Conservation (phyloP, 192 early-diverging fungal genomes). For the Backusella macrospora region DNA sequence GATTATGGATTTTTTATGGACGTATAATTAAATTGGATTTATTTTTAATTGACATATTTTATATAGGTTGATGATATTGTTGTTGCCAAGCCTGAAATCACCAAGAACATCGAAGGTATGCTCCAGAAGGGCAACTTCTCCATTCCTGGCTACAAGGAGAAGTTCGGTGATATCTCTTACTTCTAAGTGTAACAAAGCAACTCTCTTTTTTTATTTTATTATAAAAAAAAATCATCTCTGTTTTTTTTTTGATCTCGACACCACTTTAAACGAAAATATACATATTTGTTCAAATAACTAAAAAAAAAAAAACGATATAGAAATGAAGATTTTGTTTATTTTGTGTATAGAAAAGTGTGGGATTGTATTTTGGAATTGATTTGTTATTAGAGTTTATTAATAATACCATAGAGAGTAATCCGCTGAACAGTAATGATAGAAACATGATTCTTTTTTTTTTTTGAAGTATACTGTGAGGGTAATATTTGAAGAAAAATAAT, state of each 20-base stretch:
- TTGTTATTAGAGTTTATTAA: not conserved
- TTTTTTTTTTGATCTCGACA: not conserved
- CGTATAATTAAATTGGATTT: not conserved
- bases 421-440: too few species aligned
- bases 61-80: conserved; percentile 91
- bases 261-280: not conserved
- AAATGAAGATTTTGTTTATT: too few species aligned
- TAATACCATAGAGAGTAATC: too few species aligned
- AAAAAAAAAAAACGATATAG: not conserved
- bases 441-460: too few species aligned
- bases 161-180: conserved; percentile 78
- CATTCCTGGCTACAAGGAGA: conserved; percentile 96
- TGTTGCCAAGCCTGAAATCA: conserved; percentile 91
- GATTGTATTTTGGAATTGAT: not conserved
- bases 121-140: conserved; percentile 90
- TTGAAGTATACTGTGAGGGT: too few species aligned
- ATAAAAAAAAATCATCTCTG: not conserved
- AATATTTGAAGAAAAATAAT: too few species aligned
- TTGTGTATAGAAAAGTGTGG: not conserved
- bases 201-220: not conserved
- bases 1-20: too few species aligned
- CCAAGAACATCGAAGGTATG: conserved; percentile 87
- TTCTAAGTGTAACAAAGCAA: conserved; percentile 49
- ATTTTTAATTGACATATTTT: conserved; percentile 16
- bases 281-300: not conserved